Conservation (phyloP, 2,329 filamentous ascomycete genomes). For the Emmonsiellopsis sp. region DNA sequence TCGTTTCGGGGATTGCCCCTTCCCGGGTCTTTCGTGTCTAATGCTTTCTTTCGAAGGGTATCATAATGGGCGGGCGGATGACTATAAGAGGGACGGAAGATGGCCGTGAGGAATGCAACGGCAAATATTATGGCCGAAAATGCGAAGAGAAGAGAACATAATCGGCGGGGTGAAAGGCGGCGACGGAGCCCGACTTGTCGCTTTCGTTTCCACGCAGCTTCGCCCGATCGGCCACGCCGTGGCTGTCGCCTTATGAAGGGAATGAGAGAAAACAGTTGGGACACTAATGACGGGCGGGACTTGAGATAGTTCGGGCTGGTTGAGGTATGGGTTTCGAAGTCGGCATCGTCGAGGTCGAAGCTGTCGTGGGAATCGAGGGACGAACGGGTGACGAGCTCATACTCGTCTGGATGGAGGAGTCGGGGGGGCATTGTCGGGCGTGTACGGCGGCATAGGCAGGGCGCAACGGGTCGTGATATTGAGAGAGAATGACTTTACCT, state of each 20-base stretch:
- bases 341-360: constrained; percentile 33
- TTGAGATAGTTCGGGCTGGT: constrained; percentile 18
- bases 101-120: constrained; percentile 32
- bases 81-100: constrained; percentile 49
- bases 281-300: constrained; percentile 16
- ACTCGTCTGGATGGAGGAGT: constrained; percentile 32
- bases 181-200: constrained; percentile 10
- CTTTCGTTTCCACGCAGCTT: constrained; percentile 1
- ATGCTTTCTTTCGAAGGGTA: constrained; percentile 22
- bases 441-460: background rate
- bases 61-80: constrained; percentile 44
- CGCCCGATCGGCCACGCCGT: background rate
- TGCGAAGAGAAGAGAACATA: constrained; percentile 21
- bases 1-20: constrained; percentile 48
- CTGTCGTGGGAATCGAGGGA: constrained; percentile 30
- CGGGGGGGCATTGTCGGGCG: constrained; percentile 31
- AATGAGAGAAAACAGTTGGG: background rate
- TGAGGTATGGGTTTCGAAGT: constrained; percentile 30
- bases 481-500: too few species aligned
- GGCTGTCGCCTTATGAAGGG: background rate
- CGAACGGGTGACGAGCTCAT: constrained; percentile 30
- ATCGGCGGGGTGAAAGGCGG: constrained; percentile 20
- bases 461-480: background rate
- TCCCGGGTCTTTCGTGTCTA: constrained; percentile 24
- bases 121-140: constrained; percentile 20